Conservation (phyloP, 345 rosid genomes). For the Garcia nutans region DNA sequence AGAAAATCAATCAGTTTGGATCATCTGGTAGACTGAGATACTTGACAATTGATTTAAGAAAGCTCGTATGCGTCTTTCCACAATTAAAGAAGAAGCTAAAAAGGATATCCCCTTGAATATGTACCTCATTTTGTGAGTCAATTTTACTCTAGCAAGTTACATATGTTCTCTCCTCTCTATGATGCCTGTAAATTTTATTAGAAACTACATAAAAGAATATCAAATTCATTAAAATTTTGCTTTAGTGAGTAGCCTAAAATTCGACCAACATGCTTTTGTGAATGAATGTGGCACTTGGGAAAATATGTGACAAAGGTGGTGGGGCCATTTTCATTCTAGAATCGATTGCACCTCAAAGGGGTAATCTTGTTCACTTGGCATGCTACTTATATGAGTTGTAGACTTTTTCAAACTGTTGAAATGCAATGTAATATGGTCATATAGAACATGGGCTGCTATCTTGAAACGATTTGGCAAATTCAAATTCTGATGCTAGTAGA, state of each 20-base stretch:
- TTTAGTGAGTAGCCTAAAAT: not conserved
- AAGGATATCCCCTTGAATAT: conserved; percentile 72
- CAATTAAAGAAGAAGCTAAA: conserved; percentile 70
- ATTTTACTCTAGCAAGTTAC: not conserved
- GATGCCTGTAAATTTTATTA: not conserved
- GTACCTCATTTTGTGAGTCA: conserved; percentile 90
- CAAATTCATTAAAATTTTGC: not conserved
- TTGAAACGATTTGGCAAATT: too few species aligned
- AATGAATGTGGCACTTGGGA: not conserved
- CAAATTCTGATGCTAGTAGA: too few species aligned
- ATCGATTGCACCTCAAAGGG: not conserved
- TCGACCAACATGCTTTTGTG: not conserved
- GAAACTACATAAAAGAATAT: not conserved
- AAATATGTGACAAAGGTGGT: not conserved
- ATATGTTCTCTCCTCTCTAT: not conserved
- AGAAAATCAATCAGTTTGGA: conserved; percentile 43
- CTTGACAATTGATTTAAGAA: conserved; percentile 58
- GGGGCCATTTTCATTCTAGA: not conserved
- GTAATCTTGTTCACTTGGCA: too few species aligned
- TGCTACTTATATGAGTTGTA: too few species aligned
- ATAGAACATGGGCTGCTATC: too few species aligned
- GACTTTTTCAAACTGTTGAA: too few species aligned
- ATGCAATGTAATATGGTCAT: too few species aligned
- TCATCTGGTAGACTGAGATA: conserved; percentile 46
- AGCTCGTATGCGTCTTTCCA: conserved; percentile 56